Base-by-base conservation (phyloP, 1,284 basidiomycete species). In the Ustilago trichophora region DNA sequence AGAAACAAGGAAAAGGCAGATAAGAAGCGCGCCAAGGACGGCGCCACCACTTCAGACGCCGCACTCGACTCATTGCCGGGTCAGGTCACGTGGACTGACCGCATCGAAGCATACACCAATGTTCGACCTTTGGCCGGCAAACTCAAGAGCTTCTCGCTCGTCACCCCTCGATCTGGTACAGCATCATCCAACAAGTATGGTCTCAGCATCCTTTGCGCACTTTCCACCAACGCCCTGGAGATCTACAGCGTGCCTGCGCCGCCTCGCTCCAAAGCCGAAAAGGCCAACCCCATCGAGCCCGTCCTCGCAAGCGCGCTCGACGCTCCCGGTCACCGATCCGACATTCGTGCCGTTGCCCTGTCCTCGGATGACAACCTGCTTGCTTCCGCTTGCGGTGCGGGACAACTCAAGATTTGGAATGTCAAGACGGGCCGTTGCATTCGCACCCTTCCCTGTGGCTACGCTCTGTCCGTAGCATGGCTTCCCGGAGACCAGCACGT, bases 371-470 rank as follows among this genome's bases (percentile, higher is more conserved):
- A 98, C 80, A 87, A 89, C 72, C 85, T 98, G 19, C 84, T 98
- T 16, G 94, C 93, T 1, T 92, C 91, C 22, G 95, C 92, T 13
- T 91, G 75, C 52, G 72, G 74, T 13, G 65, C 68, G 4, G 79
- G 77, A 3, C 67, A 71, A 29, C 70, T 81, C 56, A 99, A 99
- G 84, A 86, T 99, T 15, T 99, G 96, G 96, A 99, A 98, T 80
- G 86, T 94, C 83, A 90, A 89, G 80, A 95, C 93, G 0, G 91
- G 89, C 0, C 86, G 90, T 9, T 98, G 95, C 78, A 89, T 98
- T 43, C 88, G 96, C 13, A 98, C 96, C 6, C 89, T 98, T 82
- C 92, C 96, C 53, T 96, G 93, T 78, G 91, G 92, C 1, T 91
- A 96, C 83, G 92, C 93, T 0, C 86, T 98, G 29, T 97, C 92